Evolutionary conservation across 2,329 filamentous ascomycete species (phyloP), one percentile per base, ranked within the genome.

Genomic region (Monilinia fructicola): DNA sequence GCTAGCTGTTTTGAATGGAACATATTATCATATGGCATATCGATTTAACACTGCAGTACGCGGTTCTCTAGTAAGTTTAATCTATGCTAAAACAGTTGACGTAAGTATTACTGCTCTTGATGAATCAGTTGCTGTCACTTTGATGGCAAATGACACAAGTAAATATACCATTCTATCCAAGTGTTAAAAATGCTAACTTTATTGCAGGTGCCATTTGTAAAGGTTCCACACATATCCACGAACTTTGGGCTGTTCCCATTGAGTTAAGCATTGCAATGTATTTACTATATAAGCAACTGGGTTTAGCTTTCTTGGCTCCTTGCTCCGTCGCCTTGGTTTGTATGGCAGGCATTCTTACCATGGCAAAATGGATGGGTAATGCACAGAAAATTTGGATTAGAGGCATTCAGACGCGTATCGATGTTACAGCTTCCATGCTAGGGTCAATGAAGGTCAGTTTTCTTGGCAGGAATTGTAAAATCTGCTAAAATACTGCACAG

Each of bases 371-470:
- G 46, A 74, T 74, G 53, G 71, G 70, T 3, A 70, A 66, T 46
- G 69, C 73, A 26, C 74, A 76, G 63, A 75, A 73, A 28, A 64
- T 68, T 21, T 77, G 76, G 76, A 72, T 76, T 46, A 63, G 69
- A 38, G 74, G 70, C 4, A 73, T 76, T 21, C 74, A 77, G 56
- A 74, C 71, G 14, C 69, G 75, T 31, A 74, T 76, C 2, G 67
- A 72, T 65, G 63, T 73, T 11, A 76, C 75, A 38, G 69, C 75
- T 26, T 70, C 71, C 1, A 73, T 75, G 66, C 69, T 77, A 28
- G 68, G 69, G 3, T 74, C 71, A 9, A 76, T 77, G 72, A 77
- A 77, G 65, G 71, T 70, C 59, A 64, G 59, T 23, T 58, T 28
- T 40, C 2, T n/a, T 3, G n/a, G 14, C 6, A 38, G 4, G 21